Conservation (phyloP, 2,329 filamentous ascomycete species). For the Lachnellula hyalina region DNA sequence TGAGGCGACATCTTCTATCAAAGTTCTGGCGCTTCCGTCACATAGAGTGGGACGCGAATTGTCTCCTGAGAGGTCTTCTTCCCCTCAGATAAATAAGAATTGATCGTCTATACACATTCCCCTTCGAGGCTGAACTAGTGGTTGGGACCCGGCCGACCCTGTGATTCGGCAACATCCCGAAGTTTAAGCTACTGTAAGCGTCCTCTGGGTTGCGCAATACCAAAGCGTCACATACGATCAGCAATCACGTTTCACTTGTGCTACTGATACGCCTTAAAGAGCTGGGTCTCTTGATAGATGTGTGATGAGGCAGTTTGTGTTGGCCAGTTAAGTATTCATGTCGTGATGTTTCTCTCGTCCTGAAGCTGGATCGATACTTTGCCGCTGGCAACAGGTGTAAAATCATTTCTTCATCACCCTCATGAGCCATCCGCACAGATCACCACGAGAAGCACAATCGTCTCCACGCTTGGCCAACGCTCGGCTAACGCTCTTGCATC, state of each 20-base stretch:
- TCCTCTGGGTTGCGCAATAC: background rate
- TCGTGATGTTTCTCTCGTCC: too few species aligned
- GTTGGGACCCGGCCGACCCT: background rate
- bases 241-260: background rate
- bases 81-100: too few species aligned
- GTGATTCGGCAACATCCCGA: conserved; percentile 1
- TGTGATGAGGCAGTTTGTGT: background rate
- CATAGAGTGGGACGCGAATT: too few species aligned
- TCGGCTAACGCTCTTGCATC: background rate
- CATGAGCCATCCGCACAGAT: background rate
- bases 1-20: background rate
- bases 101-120: background rate
- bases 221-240: background rate
- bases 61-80: too few species aligned
- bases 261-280: background rate
- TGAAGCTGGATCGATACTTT: too few species aligned
- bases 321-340: background rate
- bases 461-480: background rate
- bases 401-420: background rate
- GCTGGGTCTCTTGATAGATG: too few species aligned
- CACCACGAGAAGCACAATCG: too few species aligned
- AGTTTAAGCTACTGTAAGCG: background rate
- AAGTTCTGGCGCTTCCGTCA: background rate
- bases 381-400: background rate
- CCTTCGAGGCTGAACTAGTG: background rate